Evolutionary conservation across 2,329 filamentous ascomycete genomes (phyloP).

Genomic region (Botrytis fragariae): DNA sequence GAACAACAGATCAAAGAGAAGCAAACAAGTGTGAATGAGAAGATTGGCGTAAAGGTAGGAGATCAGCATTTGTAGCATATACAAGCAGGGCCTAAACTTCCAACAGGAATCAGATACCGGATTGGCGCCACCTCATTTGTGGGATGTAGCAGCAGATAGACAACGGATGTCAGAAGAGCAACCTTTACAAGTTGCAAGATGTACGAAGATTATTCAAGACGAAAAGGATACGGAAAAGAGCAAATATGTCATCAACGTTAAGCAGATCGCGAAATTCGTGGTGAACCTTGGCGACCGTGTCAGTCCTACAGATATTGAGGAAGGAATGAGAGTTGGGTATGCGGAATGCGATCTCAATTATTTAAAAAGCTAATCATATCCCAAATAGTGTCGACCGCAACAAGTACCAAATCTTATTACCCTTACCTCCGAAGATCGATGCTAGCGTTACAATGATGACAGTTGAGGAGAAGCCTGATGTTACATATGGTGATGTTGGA

Average conservation of each 20-base stretch:
- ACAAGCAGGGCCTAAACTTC: neutral
- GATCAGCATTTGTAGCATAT: neutral
- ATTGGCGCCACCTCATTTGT: slow-evolving; percentile 95
- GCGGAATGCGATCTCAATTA: slow-evolving; percentile 31
- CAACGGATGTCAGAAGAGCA: slow-evolving; percentile 99
- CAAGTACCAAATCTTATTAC: slow-evolving; percentile 98
- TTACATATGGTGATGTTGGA: slow-evolving; percentile 97
- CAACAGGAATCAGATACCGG: slow-evolving; percentile 95
- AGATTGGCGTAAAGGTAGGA: slow-evolving; percentile 80
- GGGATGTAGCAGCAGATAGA: slow-evolving; percentile 96
- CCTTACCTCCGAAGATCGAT: slow-evolving; percentile 96
- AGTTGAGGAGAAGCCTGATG: slow-evolving; percentile 98
- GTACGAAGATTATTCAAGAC: slow-evolving; percentile 98
- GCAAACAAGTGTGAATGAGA: slow-evolving; percentile 96
- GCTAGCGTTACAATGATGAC: slow-evolving; percentile 99
- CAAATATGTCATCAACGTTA: slow-evolving; percentile 99
- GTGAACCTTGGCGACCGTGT: slow-evolving; percentile 96
- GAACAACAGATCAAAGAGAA: slow-evolving; percentile 99
- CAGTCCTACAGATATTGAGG: slow-evolving; percentile 97
- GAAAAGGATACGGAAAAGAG: slow-evolving; percentile 95
- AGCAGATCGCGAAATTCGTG: slow-evolving; percentile 99
- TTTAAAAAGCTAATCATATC: slow-evolving; percentile 26
- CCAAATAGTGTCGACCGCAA: slow-evolving; percentile 76
- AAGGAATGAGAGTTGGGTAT: slow-evolving; percentile 93
- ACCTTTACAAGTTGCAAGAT: slow-evolving; percentile 92